Evolutionary conservation across 2,329 filamentous ascomycete species (phyloP).

Genomic region (Scedosporium boydii): DNA sequence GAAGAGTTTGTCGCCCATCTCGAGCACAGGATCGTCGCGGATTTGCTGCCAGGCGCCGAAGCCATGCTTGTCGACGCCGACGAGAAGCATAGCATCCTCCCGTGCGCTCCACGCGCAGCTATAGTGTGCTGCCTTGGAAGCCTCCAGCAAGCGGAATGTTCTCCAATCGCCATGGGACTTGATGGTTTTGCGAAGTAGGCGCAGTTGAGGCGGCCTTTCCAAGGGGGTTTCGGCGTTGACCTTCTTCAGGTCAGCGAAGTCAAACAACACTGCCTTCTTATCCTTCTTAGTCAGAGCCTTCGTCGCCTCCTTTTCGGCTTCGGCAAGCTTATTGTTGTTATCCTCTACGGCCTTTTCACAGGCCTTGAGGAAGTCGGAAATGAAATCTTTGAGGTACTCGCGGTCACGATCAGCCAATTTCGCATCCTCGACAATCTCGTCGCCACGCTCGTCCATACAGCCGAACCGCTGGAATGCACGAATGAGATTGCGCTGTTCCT

Average conservation of each 20-base stretch:
- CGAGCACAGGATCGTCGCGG: constrained; percentile 80
- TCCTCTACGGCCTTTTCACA: constrained; percentile 51
- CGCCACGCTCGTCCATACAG: constrained; percentile 75
- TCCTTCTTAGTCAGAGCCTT: constrained; percentile 92
- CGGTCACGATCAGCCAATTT: constrained; percentile 74
- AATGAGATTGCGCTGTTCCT: constrained; percentile 87
- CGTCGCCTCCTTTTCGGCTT: constrained; percentile 72
- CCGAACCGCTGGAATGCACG: constrained; percentile 86
- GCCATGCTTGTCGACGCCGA: constrained; percentile 86
- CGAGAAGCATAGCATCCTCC: constrained; percentile 93
- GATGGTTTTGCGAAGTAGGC: constrained; percentile 68
- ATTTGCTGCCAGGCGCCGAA: constrained; percentile 96
- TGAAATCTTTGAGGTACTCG: constrained; percentile 65
- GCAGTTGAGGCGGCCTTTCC: constrained; percentile 82
- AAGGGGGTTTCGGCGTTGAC: constrained; percentile 93
- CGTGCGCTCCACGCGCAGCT: constrained; percentile 84
- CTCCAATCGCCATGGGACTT: constrained; percentile 57
- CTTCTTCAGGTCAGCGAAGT: constrained; percentile 87
- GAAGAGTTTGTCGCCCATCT: constrained; percentile 84
- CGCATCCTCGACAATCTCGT: constrained; percentile 81
- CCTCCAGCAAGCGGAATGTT: constrained; percentile 80
- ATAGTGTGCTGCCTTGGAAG: constrained; percentile 86
- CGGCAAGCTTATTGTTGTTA: constrained; percentile 63
- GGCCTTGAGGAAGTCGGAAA: constrained; percentile 61
- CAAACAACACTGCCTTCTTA: constrained; percentile 91